Base-by-base conservation (phyloP, 2,329 filamentous ascomycete genomes). In the Fusarium praegraminearum region DNA sequence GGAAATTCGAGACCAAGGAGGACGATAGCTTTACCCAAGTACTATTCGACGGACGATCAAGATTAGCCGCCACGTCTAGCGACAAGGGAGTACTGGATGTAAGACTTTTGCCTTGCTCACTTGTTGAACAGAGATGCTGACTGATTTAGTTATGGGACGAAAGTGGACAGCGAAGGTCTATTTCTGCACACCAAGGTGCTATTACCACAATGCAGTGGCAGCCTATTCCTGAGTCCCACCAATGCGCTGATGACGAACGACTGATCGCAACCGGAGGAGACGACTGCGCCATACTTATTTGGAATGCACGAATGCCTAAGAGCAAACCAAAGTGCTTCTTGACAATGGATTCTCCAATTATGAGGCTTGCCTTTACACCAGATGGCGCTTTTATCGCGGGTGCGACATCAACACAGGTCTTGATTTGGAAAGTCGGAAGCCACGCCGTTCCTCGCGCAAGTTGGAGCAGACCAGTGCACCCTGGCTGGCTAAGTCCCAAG, bases 391-490 rank as follows among this genome's bases (percentile, higher is more conserved):
- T 89, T 69, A 84, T 91, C 53, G 89, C 89, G 1, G 88, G 87
- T 7, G 88, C 87, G 7, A 90, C 88, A 1, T 83, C 83, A 22
- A 84, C 85, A 35, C 83, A 83, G 59, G 86, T 90, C 16, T 78
- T 90, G 40, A 89, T 91, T 46, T 91, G 89, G 87, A 90, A 89
- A 74, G 85, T 90, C 15, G 87, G 86, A 63, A 88, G 88, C 54
- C 81, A 85, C 46, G 80, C 82, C 28, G 82, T 89, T 46, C 89
- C 89, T 7, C 82, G 86, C 46, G 89, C 89, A 18, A 87, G 83
- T 73, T 91, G 89, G 88, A 86, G 81, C 62, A 80, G 86, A 64
- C 79, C 82, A 28, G 80, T 83, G 12, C 86, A 89, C 68, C 80
- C 83, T 1, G 88, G 86, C 7, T 89, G 87, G 86, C 80, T 86